Evolutionary conservation across 441 rosid genomes (phyloP), one percentile per base, ranked within the genome.

Genomic region (Croton setiger): DNA sequence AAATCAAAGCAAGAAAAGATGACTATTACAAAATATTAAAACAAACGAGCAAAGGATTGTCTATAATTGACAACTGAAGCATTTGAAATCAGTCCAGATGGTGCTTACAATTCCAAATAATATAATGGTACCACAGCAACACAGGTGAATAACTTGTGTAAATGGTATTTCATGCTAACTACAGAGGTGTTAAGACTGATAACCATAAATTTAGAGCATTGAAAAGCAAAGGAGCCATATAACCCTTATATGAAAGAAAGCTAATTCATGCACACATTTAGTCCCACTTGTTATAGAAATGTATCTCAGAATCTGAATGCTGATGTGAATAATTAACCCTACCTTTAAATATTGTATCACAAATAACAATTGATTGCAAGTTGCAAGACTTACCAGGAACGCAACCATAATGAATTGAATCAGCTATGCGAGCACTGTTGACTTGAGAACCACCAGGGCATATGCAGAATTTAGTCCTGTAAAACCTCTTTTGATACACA

Each of bases 371-470:
- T 11, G 56, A 39, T 37, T 4, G 39, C 52, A 48, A n/a, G 39
- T 37, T 7, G 39, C 52, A 52, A 15, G 39, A 61, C 81, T 73
- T 81, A 92, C 99, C 99, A 66, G 98, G 98, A 77, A 91, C 66
- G 77, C 98, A 94, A 66, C 96, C 98, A 64, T 92, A 94, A 72
- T 94, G 99, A 59, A 94, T 94, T 4, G 98, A 92, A 79, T 94
- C 98, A 36, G 97, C 79, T 69, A 94, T 92, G 14, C 98, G 94
- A 64, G 98, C 99, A 62, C 98, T 94, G 75, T 92, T 94, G 76
- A 94, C 98, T 80, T 94, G 99, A 53, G 98, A 94, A 66, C 98
- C 96, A 63, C 99, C 99, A 0, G 99, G 99, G 74, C 98, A 94
- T 79, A 94, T 92, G 76, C 98, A 92, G 77, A 81, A 94, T 74